Percentiles rank a stretch among this genome's conserved stretches.
Evolutionary conservation across 2,329 filamentous ascomycete genomes (phyloP).

Genomic region (Sporothrix phasma): DNA sequence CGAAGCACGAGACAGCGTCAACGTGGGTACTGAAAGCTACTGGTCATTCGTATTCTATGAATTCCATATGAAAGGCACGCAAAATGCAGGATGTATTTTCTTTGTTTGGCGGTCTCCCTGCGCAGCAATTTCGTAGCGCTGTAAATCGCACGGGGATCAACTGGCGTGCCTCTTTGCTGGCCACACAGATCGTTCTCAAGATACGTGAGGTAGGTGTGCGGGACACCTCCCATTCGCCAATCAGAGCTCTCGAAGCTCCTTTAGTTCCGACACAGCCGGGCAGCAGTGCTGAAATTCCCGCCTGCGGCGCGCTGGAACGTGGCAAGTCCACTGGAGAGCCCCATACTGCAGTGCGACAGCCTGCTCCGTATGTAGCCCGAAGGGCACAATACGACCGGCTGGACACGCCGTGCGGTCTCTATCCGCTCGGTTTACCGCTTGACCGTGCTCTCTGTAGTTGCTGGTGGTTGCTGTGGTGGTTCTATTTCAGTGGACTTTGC

Average conservation of each 20-base stretch:
- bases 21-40: not conserved
- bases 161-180: not conserved
- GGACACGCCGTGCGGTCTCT: not conserved
- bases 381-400: not conserved
- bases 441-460: not conserved
- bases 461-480: conserved; percentile 1
- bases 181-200: conserved; percentile 10
- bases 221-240: conserved; percentile 15
- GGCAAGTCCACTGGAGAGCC: not conserved
- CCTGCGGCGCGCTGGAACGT: not conserved
- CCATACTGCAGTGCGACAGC: not conserved
- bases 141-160: not conserved
- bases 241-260: conserved; percentile 12
- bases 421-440: not conserved
- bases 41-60: not conserved
- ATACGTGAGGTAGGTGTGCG: not conserved
- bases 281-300: not conserved
- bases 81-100: not conserved
- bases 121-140: not conserved
- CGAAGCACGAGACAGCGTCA: not conserved
- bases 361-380: not conserved
- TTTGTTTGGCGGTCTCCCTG: not conserved
- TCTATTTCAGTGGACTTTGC: not conserved
- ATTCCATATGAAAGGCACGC: not conserved
- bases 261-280: conserved; percentile 11